Conservation (phyloP, 257 asterid genomes). For the Henckelia pumila region DNA sequence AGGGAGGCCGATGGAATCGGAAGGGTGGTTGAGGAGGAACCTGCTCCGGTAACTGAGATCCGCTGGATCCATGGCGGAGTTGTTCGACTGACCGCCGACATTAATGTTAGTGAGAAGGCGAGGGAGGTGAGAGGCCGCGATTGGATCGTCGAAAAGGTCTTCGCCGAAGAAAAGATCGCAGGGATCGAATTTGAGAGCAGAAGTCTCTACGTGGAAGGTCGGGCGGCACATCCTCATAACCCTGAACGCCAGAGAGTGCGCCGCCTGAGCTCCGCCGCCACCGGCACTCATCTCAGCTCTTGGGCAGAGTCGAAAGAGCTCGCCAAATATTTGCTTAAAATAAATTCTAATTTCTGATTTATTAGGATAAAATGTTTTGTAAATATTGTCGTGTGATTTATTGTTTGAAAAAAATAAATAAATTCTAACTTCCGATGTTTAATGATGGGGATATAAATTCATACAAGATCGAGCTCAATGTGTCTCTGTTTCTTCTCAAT, state of each 20-base stretch:
- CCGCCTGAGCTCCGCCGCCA: constrained; percentile 54
- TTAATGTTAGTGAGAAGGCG: constrained; percentile 48
- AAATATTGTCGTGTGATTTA: no score
- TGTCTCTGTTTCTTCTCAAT: no score
- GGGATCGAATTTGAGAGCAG: constrained; percentile 80
- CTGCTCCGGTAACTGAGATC: constrained; percentile 84
- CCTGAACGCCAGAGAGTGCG: constrained; percentile 87
- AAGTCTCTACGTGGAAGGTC: constrained; percentile 71
- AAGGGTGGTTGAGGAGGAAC: constrained; percentile 69
- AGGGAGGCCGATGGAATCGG: constrained; percentile 85
- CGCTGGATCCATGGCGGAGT: constrained; percentile 42
- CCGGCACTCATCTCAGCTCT: constrained; percentile 46
- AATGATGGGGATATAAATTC: no score
- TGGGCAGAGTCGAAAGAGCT: not conserved
- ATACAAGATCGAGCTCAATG: no score
- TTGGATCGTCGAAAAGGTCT: constrained; percentile 82
- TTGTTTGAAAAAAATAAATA: no score
- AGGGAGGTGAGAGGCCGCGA: constrained; percentile 69
- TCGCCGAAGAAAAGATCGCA: constrained; percentile 89
- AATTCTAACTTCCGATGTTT: no score
- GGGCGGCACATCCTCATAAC: constrained; percentile 95
- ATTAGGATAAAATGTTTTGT: no score
- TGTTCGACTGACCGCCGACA: constrained; percentile 22
- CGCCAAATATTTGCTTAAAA: not conserved
- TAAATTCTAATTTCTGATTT: no score